A percentile compares a stretch with the other conserved stretches of the same genome.
Conservation (phyloP, 306 rosid genomes). For the Malus domestica region DNA sequence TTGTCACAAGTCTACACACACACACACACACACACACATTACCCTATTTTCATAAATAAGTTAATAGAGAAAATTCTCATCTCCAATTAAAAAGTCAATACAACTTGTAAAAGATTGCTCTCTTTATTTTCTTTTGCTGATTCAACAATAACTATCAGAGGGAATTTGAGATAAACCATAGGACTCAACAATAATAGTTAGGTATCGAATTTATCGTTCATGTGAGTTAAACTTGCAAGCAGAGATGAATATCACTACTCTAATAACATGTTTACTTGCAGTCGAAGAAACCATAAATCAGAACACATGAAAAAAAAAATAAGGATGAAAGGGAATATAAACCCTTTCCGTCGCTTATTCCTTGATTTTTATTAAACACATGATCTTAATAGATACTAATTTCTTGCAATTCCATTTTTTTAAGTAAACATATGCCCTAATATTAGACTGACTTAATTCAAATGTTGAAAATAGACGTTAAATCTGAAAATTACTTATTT, state of each 20-base stretch:
- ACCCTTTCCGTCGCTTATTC: background rate
- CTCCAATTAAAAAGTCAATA: background rate
- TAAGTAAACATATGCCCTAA: too few species aligned
- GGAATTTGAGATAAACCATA: background rate
- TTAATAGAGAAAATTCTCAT: background rate
- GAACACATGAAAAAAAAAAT: too few species aligned
- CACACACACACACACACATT: background rate
- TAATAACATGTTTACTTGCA: too few species aligned
- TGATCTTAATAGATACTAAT: too few species aligned
- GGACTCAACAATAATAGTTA: background rate
- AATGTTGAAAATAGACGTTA: background rate
- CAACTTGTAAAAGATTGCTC: background rate
- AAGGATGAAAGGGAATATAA: too few species aligned
- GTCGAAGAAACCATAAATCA: too few species aligned
- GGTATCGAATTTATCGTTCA: too few species aligned
- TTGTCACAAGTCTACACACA: too few species aligned
- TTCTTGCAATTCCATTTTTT: too few species aligned
- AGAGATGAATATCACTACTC: background rate
- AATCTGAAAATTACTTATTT: background rate
- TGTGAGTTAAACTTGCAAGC: background rate
- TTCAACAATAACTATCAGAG: background rate
- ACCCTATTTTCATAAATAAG: background rate
- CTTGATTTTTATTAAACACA: background rate
- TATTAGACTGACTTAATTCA: too few species aligned
- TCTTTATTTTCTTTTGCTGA: too few species aligned